Evolutionary conservation across 2,329 filamentous ascomycete species (phyloP).

Genomic region (Didymosphaeria variabile): DNA sequence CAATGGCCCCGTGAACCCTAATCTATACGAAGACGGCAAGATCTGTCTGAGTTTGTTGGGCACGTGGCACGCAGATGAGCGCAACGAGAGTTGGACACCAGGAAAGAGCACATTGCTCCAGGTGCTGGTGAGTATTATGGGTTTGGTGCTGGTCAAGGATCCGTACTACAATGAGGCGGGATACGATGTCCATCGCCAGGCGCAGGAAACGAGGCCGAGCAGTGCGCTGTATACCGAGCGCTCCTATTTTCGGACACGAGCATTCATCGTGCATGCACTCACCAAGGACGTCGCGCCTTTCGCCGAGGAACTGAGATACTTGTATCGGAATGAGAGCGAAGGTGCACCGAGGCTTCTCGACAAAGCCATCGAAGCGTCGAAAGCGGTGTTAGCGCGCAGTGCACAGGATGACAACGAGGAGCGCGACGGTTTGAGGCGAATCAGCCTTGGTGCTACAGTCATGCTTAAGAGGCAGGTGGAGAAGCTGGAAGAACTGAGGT

Average conservation of each 20-base stretch:
- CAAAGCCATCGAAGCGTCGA: constrained; percentile 54
- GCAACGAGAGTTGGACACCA: constrained; percentile 64
- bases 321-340: constrained; percentile 55
- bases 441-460: constrained; percentile 59
- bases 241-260: constrained; percentile 61
- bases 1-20: constrained; percentile 66
- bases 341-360: constrained; percentile 53
- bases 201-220: constrained; percentile 56
- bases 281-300: constrained; percentile 55
- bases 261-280: constrained; percentile 61
- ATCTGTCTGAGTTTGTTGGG: constrained; percentile 68
- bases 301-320: constrained; percentile 61
- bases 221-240: constrained; percentile 63
- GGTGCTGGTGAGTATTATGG: constrained; percentile 65
- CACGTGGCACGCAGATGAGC: constrained; percentile 65
- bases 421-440: constrained; percentile 56
- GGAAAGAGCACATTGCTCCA: constrained; percentile 65
- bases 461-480: constrained; percentile 52
- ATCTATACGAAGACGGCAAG: constrained; percentile 70
- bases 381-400: constrained; percentile 53
- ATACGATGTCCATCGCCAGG: constrained; percentile 62
- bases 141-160: constrained; percentile 65
- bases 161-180: constrained; percentile 73
- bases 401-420: constrained; percentile 36
- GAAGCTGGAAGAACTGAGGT: constrained; percentile 44